Percentiles rank a stretch among this genome's conserved stretches.
phyloP scores from a whole-genome alignment of 1,284 basidiomycete species.

The Megacollybia platyphylla region DNA sequence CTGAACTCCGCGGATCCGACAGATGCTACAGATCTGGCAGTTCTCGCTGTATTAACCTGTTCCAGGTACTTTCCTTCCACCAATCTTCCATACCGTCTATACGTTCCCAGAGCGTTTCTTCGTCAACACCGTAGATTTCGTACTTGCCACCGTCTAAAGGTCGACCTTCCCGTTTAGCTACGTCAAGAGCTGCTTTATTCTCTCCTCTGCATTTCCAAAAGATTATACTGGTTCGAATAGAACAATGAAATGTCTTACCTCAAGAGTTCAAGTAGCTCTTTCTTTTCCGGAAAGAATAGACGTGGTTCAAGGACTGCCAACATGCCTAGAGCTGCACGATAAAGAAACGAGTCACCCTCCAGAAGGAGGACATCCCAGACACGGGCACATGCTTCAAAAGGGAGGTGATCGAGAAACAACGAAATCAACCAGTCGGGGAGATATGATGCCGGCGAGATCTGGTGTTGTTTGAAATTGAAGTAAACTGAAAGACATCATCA shows the following conservation, averaged over 20 bases:
- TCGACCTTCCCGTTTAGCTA: constrained; percentile 54
- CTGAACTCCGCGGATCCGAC: neutral
- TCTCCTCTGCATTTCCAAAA: constrained; percentile 41
- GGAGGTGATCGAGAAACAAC: constrained; percentile 77
- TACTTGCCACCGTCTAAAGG: constrained; percentile 66
- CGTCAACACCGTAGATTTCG: constrained; percentile 78
- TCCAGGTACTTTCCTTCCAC: constrained; percentile 92
- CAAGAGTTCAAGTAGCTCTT: constrained; percentile 62
- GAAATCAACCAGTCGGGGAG: constrained; percentile 73
- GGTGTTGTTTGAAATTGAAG: constrained; percentile 91
- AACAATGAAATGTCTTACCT: constrained; percentile 22
- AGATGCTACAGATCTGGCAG: constrained; percentile 63
- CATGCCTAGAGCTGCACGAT: constrained; percentile 73
- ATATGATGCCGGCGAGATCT: constrained; percentile 70
- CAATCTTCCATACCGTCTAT: constrained; percentile 76
- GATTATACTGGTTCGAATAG: constrained; percentile 6
- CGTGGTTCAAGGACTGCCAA: constrained; percentile 80
- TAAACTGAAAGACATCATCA: constrained; percentile 43
- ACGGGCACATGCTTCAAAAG: constrained; percentile 78
- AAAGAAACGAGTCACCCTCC: constrained; percentile 82
- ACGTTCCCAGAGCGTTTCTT: constrained; percentile 71
- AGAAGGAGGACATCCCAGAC: constrained; percentile 84
- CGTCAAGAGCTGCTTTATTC: constrained; percentile 75
- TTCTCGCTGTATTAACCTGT: constrained; percentile 72
- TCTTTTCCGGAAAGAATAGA: constrained; percentile 72